Evolutionary conservation across 2,329 filamentous ascomycete genomes (phyloP).

Genomic region (Talaromyces sp.): DNA sequence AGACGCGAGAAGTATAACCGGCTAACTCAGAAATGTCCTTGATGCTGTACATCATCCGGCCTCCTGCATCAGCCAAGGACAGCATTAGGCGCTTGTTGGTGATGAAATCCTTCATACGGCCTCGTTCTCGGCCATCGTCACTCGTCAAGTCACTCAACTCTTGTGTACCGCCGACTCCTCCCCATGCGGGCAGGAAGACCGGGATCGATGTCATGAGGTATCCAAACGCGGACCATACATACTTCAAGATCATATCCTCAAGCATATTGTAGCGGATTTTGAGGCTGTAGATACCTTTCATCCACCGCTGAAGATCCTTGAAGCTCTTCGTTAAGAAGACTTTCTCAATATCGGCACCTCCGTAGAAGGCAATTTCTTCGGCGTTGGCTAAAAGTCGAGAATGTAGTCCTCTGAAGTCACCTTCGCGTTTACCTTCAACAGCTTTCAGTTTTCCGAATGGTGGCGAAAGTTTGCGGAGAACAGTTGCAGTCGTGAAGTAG

Average conservation of each 20-base stretch:
- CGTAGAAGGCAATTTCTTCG: conserved; percentile 97
- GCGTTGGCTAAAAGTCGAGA: conserved; percentile 92
- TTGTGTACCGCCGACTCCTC: conserved; percentile 71
- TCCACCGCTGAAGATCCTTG: conserved; percentile 88
- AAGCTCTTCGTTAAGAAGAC: conserved; percentile 89
- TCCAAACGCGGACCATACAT: conserved; percentile 97
- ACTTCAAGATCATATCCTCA: conserved; percentile 96
- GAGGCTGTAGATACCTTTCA: conserved; percentile 97
- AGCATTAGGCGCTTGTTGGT: conserved; percentile 99
- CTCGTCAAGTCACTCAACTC: conserved; percentile 56
- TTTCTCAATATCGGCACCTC: conserved; percentile 92
- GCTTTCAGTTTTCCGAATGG: conserved; percentile 97
- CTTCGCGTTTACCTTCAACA: conserved; percentile 90
- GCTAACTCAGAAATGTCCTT: conserved; percentile 96
- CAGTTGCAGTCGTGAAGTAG: conserved; percentile 90
- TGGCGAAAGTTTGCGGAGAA: conserved; percentile 82
- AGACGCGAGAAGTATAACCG: conserved; percentile 93
- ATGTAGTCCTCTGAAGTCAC: conserved; percentile 89
- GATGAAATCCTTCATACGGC: conserved; percentile 97
- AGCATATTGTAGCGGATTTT: conserved; percentile 99
- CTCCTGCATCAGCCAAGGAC: conserved; percentile 91
- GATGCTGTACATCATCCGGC: conserved; percentile 99
- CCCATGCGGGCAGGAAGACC: conserved; percentile 92
- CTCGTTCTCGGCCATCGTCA: conserved; percentile 61
- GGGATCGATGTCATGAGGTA: conserved; percentile 91